Conservation (phyloP, 805 yeast species). For the Starmerella apicola region DNA sequence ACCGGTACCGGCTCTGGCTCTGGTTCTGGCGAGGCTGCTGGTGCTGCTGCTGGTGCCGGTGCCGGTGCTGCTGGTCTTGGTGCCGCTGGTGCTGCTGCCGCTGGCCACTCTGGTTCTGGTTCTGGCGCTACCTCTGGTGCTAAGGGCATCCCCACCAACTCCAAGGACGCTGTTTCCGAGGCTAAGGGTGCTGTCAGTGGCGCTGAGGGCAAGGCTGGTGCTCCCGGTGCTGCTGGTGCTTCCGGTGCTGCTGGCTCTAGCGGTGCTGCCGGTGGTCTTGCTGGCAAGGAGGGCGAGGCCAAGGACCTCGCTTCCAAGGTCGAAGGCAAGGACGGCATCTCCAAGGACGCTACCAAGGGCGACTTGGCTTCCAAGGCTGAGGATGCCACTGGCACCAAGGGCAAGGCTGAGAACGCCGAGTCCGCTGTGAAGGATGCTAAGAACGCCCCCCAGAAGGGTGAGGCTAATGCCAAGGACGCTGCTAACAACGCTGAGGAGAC, state of each 20-base stretch:
- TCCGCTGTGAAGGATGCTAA: constrained; percentile 4
- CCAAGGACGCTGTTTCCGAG: neutral
- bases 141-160: neutral
- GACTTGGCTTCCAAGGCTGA: neutral
- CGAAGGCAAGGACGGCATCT: neutral
- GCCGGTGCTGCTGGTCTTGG: constrained; percentile 7
- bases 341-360: neutral
- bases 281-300: neutral
- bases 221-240: constrained; percentile 1
- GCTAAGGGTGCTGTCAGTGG: neutral
- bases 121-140: constrained; percentile 2
- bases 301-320: neutral
- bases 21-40: neutral
- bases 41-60: constrained; percentile 7
- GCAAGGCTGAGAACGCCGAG: neutral
- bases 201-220: constrained; percentile 1
- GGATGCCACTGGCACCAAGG: neutral
- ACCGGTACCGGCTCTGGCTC: neutral
- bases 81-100: constrained; percentile 7
- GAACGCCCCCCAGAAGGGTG: constrained; percentile 5
- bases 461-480: neutral
- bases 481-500: neutral
- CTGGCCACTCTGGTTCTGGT: neutral
- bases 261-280: neutral
- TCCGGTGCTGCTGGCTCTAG: neutral